Evolutionary conservation across 2,329 filamentous ascomycete genomes (phyloP).

Genomic region (Claviceps sp.): DNA sequence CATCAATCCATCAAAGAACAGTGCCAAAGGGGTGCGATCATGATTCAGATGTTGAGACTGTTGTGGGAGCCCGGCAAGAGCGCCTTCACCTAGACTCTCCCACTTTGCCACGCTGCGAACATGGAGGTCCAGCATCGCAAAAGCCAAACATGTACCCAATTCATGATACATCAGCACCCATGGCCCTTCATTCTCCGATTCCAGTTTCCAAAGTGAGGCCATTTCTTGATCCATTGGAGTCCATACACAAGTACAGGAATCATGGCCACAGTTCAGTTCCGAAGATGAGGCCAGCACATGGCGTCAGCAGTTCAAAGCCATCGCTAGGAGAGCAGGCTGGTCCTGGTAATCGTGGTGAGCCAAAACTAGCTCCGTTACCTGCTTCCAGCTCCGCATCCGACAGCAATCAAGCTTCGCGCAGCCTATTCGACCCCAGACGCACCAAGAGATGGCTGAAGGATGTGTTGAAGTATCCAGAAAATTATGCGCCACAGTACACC

Average conservation of each 20-base stretch:
- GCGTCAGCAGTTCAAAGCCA: background rate
- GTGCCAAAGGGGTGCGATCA: background rate
- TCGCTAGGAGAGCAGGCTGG: too few relatives aligned
- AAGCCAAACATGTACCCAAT: background rate
- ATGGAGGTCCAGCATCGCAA: background rate
- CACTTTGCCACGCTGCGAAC: background rate
- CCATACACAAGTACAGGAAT: background rate
- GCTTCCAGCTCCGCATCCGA: constrained; percentile 5
- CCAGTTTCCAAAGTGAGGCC: constrained; percentile 10
- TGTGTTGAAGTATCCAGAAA: constrained; percentile 15
- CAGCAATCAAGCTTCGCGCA: constrained; percentile 14
- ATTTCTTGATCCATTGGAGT: constrained; percentile 1
- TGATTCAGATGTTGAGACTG: too few relatives aligned
- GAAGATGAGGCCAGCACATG: constrained; percentile 3
- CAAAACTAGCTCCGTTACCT: background rate
- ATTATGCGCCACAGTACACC: constrained; percentile 16
- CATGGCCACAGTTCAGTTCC: constrained; percentile 4
- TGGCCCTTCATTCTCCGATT: constrained; percentile 7
- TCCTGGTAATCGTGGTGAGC: background rate
- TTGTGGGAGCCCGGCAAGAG: background rate
- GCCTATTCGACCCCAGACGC: constrained; percentile 19
- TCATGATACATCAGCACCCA: constrained; percentile 1
- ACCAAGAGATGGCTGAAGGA: constrained; percentile 21
- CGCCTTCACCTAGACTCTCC: background rate
- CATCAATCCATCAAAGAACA: background rate